A percentile compares a stretch with the other conserved stretches of the same genome.
Evolutionary conservation across 805 yeast genomes (phyloP).

Genomic region (Ogataea zsoltii): DNA sequence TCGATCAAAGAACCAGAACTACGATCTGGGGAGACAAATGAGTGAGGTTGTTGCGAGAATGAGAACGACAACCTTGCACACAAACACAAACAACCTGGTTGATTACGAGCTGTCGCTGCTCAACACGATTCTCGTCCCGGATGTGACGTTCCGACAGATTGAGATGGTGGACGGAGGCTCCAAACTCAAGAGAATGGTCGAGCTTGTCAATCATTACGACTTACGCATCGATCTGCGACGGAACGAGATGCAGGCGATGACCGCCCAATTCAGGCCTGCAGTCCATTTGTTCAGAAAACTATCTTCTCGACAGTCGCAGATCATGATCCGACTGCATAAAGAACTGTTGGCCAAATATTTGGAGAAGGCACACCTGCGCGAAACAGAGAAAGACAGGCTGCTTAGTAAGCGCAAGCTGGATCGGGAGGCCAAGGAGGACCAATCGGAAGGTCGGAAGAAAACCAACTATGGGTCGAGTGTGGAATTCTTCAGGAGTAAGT

Average conservation of each 20-base stretch:
- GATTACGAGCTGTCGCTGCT: conserved; percentile 20
- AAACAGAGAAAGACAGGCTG: conserved; percentile 12
- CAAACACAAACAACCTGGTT: conserved; percentile 32
- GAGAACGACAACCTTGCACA: conserved; percentile 32
- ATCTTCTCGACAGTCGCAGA: conserved; percentile 11
- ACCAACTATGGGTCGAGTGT: conserved; percentile 26
- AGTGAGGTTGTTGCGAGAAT: conserved; percentile 36
- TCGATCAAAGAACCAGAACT: conserved; percentile 39
- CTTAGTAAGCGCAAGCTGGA: conserved; percentile 11
- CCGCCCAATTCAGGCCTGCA: conserved; percentile 17
- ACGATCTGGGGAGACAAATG: conserved; percentile 39
- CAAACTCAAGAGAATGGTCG: conserved; percentile 16
- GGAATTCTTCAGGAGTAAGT: conserved; percentile 47
- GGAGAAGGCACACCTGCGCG: conserved; percentile 8
- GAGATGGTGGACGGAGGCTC: conserved; percentile 13
- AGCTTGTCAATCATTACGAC: conserved; percentile 12
- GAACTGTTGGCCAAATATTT: conserved; percentile 15
- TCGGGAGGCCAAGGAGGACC: conserved; percentile 11
- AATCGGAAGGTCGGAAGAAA: conserved; percentile 10
- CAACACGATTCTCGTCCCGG: conserved; percentile 20
- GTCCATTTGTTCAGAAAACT: conserved; percentile 11
- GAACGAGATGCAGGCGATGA: conserved; percentile 8
- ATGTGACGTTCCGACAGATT: conserved; percentile 14
- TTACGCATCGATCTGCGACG: conserved; percentile 18
- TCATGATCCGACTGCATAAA: conserved; percentile 16